Evolutionary conservation across 1,139 yeast genomes (phyloP).

Genomic region (Nakaseomyces delphensis): DNA sequence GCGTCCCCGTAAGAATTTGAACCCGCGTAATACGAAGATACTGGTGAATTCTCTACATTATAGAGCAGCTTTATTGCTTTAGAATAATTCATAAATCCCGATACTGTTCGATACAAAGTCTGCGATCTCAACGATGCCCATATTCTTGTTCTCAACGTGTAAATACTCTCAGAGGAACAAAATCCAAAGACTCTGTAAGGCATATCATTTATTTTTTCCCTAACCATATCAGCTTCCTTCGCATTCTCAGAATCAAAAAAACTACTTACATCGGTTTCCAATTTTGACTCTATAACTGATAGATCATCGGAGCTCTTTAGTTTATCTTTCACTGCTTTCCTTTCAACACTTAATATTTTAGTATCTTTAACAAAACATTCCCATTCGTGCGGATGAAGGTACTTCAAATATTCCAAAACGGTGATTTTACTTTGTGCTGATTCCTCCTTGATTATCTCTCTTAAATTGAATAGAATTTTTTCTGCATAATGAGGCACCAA

Average conservation of each 20-base stretch:
- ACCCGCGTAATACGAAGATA: slow-evolving; percentile 17
- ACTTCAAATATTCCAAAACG: slow-evolving; percentile 63
- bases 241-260: slow-evolving; percentile 4
- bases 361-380: slow-evolving; percentile 60
- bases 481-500: slow-evolving; percentile 81
- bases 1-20: slow-evolving; percentile 30
- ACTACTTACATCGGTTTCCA: not conserved
- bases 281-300: not conserved
- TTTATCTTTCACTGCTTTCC: slow-evolving; percentile 9
- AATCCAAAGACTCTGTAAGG: slow-evolving; percentile 70
- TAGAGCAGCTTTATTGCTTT: slow-evolving; percentile 60
- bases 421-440: slow-evolving; percentile 53
- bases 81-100: slow-evolving; percentile 67
- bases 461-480: slow-evolving; percentile 54
- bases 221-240: slow-evolving; percentile 31
- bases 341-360: slow-evolving; percentile 33
- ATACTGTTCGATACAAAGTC: slow-evolving; percentile 65
- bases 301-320: not conserved
- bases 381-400: slow-evolving; percentile 68
- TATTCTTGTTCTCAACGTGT: slow-evolving; percentile 57
- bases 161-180: slow-evolving; percentile 51
- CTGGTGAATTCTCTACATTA: slow-evolving; percentile 51
- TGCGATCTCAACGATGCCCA: slow-evolving; percentile 80
- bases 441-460: slow-evolving; percentile 59
- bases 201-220: slow-evolving; percentile 43